Conservation (phyloP, 768 basidiomycete species). For the Lactifluus pinguis region DNA sequence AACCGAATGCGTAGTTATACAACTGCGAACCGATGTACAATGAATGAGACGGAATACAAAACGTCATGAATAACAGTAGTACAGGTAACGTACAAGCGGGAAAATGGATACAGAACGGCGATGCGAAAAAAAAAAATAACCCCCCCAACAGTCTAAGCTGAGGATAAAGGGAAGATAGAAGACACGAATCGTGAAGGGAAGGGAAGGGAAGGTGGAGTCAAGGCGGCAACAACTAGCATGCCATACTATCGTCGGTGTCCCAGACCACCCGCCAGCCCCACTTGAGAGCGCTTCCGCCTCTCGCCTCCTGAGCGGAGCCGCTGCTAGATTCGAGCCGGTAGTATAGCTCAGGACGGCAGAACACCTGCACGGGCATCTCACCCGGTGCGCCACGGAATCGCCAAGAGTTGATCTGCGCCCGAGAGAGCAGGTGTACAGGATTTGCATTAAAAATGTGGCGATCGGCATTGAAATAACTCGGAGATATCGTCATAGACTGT, state of each 20-base stretch:
- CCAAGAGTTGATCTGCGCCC: slow-evolving; percentile 52
- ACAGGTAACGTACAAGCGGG: slow-evolving; percentile 6
- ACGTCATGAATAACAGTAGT: background rate
- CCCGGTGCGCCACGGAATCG: slow-evolving; percentile 24
- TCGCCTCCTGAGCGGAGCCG: background rate
- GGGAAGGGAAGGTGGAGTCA: background rate
- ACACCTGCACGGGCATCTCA: slow-evolving; percentile 32
- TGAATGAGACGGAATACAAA: background rate
- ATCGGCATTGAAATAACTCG: slow-evolving; percentile 25
- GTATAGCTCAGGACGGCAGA: slow-evolving; percentile 11
- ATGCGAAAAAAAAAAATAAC: background rate
- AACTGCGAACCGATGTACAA: background rate
- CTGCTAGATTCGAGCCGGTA: slow-evolving; percentile 11
- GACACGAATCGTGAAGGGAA: background rate
- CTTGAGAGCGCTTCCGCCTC: slow-evolving; percentile 14
- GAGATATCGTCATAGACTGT: slow-evolving; percentile 7
- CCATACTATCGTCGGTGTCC: slow-evolving; percentile 8
- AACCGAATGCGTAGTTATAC: background rate
- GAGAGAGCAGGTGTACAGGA: slow-evolving; percentile 47
- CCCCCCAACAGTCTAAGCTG: background rate
- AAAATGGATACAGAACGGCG: slow-evolving; percentile 2
- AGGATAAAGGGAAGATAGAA: background rate
- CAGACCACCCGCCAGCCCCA: slow-evolving; percentile 19
- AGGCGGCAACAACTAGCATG: background rate
- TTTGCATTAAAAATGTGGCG: slow-evolving; percentile 53